Conservation (phyloP, 1,284 basidiomycete genomes). For the Pseudozyma hubeiensis region DNA sequence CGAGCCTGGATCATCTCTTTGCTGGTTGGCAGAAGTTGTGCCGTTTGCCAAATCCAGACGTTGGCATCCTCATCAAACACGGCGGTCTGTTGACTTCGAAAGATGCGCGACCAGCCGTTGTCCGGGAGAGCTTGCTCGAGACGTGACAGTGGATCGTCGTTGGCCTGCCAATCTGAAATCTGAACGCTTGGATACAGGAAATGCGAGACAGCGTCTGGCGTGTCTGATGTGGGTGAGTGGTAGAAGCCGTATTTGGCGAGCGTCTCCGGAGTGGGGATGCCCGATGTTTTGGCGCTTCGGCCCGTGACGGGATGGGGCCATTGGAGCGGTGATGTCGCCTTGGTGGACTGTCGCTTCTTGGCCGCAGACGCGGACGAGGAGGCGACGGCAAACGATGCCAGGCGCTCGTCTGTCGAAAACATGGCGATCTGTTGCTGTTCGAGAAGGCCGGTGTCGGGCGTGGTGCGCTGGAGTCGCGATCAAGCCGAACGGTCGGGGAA, state of each 20-base stretch:
- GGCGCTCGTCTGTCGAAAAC: slow-evolving; percentile 42
- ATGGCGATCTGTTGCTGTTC: slow-evolving; percentile 10
- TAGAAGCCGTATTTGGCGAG: slow-evolving; percentile 64
- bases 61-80: slow-evolving; percentile 25
- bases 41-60: slow-evolving; percentile 39
- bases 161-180: slow-evolving; percentile 55
- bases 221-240: slow-evolving; percentile 46
- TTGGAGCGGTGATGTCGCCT: slow-evolving; percentile 18
- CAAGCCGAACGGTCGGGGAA: too few species aligned
- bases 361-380: slow-evolving; percentile 33
- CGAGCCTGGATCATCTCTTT: slow-evolving; percentile 59
- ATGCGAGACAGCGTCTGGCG: slow-evolving; percentile 54
- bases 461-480: too few species aligned
- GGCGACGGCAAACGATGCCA: slow-evolving; percentile 42
- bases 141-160: slow-evolving; percentile 55
- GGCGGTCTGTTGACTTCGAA: slow-evolving; percentile 30
- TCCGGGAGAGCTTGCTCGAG: slow-evolving; percentile 39
- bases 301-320: slow-evolving; percentile 49
- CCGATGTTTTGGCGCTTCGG: slow-evolving; percentile 30
- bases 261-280: slow-evolving; percentile 52
- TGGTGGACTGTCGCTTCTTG: slow-evolving; percentile 39
- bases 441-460: too few species aligned
- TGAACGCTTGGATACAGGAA: slow-evolving; percentile 56
- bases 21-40: slow-evolving; percentile 58
- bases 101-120: slow-evolving; percentile 53